These are phyloP conservation scores for Teunomyces kruisii DNA, from an alignment of 805 yeast genomes.

Conservation along the genomic window DNA sequence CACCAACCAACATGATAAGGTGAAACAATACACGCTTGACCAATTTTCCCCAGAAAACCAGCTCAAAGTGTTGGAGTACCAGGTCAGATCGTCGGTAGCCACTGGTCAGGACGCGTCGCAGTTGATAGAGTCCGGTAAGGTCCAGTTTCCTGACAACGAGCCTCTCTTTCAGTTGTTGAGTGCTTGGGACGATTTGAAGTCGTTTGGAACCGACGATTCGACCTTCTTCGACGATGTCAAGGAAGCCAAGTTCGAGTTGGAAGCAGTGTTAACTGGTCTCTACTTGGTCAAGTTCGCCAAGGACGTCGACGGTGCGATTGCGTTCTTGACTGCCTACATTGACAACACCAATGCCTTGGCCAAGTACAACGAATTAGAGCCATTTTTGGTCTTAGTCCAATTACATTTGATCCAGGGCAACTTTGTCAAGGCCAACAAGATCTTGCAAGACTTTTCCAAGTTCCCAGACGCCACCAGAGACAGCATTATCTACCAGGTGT, in stretches of 20 bases:
- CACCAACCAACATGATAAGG: conserved; percentile 55
- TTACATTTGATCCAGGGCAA: conserved; percentile 39
- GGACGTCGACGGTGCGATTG: conserved; percentile 38
- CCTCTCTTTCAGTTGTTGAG: conserved; percentile 35
- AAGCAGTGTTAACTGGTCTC: conserved; percentile 40
- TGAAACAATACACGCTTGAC: conserved; percentile 35
- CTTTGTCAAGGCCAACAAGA: conserved; percentile 30
- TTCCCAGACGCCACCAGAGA: conserved; percentile 48
- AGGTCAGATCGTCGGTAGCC: conserved; percentile 40
- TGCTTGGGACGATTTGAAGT: conserved; percentile 44
- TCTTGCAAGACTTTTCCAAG: conserved; percentile 30
- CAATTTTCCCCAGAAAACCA: conserved; percentile 39
- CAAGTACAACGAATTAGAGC: conserved; percentile 37
- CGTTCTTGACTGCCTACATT: conserved; percentile 28
- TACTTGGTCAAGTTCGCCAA: conserved; percentile 37
- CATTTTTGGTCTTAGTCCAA: conserved; percentile 40
- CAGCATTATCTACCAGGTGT: conserved; percentile 70
- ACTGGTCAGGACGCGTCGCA: conserved; percentile 38
- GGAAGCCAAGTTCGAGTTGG: conserved; percentile 35
- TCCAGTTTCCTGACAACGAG: conserved; percentile 33
- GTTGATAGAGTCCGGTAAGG: conserved; percentile 36
- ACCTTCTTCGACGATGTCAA: conserved; percentile 42
- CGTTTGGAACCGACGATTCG: conserved; percentile 43
- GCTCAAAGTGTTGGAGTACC: conserved; percentile 39
- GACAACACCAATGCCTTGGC: conserved; percentile 17